These are phyloP conservation scores for Magnusiomyces paraingens DNA, from an alignment of 1,139 yeast species.

Conservation along the genomic window DNA sequence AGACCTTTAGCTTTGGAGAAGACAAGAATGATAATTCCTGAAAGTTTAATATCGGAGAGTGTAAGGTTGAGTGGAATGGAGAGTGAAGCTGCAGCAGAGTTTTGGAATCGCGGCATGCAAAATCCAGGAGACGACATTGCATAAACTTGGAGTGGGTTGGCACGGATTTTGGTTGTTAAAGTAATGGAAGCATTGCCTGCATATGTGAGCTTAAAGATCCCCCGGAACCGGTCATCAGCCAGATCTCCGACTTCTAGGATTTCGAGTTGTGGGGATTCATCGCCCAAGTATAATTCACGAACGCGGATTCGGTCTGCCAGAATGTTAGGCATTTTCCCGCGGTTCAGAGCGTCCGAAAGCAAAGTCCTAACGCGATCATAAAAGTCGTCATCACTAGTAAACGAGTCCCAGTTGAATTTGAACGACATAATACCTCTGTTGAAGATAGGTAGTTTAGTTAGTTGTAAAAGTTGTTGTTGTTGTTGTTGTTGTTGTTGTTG, in stretches of 20 bases:
- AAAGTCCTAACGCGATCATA: constrained; percentile 61
- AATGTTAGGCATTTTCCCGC: constrained; percentile 67
- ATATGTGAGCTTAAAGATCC: constrained; percentile 76
- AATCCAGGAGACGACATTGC: constrained; percentile 43
- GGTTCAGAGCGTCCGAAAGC: constrained; percentile 68
- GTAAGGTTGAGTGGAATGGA: constrained; percentile 74
- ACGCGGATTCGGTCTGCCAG: constrained; percentile 69
- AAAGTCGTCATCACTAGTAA: constrained; percentile 57
- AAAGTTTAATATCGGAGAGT: constrained; percentile 62
- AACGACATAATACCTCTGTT: constrained; percentile 50
- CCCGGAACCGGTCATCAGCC: constrained; percentile 72
- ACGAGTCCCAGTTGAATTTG: constrained; percentile 72
- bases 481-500: too few relatives aligned
- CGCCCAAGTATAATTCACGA: constrained; percentile 71
- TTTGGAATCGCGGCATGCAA: constrained; percentile 58
- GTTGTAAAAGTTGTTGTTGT: background rate
- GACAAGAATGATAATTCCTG: constrained; percentile 80
- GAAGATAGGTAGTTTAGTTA: background rate
- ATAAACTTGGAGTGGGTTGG: constrained; percentile 72
- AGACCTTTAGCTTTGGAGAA: constrained; percentile 77
- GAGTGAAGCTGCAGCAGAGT: constrained; percentile 56
- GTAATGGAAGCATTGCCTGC: constrained; percentile 77
- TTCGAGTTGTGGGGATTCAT: constrained; percentile 70
- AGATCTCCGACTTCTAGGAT: constrained; percentile 82
- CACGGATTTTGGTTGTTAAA: constrained; percentile 75